Evolutionary conservation across 2,329 filamentous ascomycete genomes (phyloP), one percentile per base, ranked within the genome.

Genomic region (Metarhizium rileyi): DNA sequence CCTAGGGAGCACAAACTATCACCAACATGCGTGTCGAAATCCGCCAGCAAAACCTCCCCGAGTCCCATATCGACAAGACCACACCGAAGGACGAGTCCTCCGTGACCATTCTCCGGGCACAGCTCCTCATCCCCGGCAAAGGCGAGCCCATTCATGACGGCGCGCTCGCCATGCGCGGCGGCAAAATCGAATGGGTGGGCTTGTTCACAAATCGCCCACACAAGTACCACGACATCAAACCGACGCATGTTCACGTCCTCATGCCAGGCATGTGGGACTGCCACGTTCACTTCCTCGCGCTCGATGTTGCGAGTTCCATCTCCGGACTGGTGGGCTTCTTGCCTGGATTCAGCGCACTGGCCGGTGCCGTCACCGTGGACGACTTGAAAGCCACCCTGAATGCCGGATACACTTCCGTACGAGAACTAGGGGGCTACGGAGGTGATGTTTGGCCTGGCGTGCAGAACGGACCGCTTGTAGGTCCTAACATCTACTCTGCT

Each of bases 211-310:
- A 50, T 18, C 44, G 50, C 1, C 53, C 54, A 2, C 22, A 42
- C 44, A 33, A 59, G 2, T 55, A 61, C 23, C 46, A 55, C 35
- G 44, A 56, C 14, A 38, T 70, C 4, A 63, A 63, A 0, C 43
- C 52, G 2, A 56, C 59, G 8, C 69, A 67, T 56, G 69, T 76
- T 14, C 66, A 68, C 0, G 66, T 72, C 9, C 56, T 75, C 8
- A 70, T 78, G 62, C 74, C 75, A 0, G 75, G 75, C 2, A 65
- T 79, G 22, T 78, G 74, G 74, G 75, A 78, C 50, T 71, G 67
- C 52, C 75, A 77, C 57, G 65, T 69, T 0, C 75, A 78, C 56
- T 74, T 71, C 52, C 53, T 66, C 4, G 74, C 70, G n/a, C 50
- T 60, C 18, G 51, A 52, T 20, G 48, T 55, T 7, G 48, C 44